phyloP scores from a whole-genome alignment of 176 grass and related monocot species.

The Lolium multiflorum region DNA sequence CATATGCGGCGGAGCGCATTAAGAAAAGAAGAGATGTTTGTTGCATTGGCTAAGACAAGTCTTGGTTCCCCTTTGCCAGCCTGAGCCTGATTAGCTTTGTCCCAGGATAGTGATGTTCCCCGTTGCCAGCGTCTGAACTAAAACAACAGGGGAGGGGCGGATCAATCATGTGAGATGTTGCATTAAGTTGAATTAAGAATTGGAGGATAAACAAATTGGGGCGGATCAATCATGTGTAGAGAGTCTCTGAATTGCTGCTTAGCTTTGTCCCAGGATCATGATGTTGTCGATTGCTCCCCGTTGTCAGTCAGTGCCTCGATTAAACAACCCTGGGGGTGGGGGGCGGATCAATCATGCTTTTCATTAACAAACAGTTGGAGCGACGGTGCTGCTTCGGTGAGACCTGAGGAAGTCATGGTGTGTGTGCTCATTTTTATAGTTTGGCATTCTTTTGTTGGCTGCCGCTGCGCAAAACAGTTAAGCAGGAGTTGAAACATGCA shows the following conservation, averaged over 20 bases:
- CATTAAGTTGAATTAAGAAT: neutral
- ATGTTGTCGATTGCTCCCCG: neutral
- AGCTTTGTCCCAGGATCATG: neutral
- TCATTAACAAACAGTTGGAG: neutral
- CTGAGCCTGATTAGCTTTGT: neutral
- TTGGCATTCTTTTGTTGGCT: too few species aligned
- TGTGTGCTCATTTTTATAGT: too few species aligned
- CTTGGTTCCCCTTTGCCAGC: neutral
- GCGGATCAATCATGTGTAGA: neutral
- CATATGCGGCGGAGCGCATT: neutral
- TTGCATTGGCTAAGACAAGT: neutral
- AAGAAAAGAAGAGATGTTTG: constrained; percentile 4
- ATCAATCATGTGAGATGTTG: neutral
- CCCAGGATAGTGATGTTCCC: neutral
- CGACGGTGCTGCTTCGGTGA: neutral
- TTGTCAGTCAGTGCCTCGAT: neutral
- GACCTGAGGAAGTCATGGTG: too few species aligned
- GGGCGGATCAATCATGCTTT: neutral
- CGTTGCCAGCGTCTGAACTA: neutral
- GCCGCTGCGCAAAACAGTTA: too few species aligned
- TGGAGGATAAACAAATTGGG: neutral
- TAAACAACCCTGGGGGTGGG: neutral
- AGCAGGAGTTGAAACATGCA: too few species aligned
- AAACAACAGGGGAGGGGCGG: neutral
- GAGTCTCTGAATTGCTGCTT: neutral